Base-by-base conservation (phyloP, 1,139 yeast genomes). In the Geotrichum candidum region DNA sequence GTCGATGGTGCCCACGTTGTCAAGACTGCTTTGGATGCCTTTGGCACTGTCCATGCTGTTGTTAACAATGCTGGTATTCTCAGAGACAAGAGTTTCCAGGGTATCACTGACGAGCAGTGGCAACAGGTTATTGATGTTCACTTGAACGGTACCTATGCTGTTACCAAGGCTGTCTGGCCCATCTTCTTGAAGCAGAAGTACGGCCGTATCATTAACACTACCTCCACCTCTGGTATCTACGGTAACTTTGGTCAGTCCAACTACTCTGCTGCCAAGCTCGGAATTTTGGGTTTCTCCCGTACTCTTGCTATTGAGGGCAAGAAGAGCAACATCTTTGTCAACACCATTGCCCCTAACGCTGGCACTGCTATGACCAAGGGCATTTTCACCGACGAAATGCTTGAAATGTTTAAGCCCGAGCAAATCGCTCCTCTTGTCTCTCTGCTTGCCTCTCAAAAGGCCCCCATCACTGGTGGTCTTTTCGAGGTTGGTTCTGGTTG, bases 171-270 rank as follows among this genome's bases (percentile, higher is more conserved):
- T 64, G 97, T 95, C 15, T 94, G 97, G 97, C 97, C 97, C 58
- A 78, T 88, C 69, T 88, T 92, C 76, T 70, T 82, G 65, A 84
- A 88, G 74, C 91, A 91, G 76, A 84, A 86, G 70, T 82, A 82
- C 65, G 98, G 98, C 70, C 82, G 86, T 69, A 86, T 94, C 65
- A 82, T 94, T 69, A 94, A 94, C 77, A 89, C 96, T 59, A 82
- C 97, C 51, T 90, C 97, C 29, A 94, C 98, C 33, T 91, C 97
- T 15, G 98, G 98, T 70, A 90, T 94, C 69, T 94, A 94, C 75
- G 98, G 98, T 69, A 90, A 89, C 80, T 94, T 94, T 77, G 99
- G 99, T 60, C 99, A 94, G 79, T 89, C 97, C 64, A 94, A 94
- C 80, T 94, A 94, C 75, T 86, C 97, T 46, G 85, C 97, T 57